A percentile compares a stretch with the other conserved stretches of the same genome.
These are phyloP conservation scores for Aureoboletus auriporus DNA, from an alignment of 768 basidiomycete species.

Conservation along the genomic window DNA sequence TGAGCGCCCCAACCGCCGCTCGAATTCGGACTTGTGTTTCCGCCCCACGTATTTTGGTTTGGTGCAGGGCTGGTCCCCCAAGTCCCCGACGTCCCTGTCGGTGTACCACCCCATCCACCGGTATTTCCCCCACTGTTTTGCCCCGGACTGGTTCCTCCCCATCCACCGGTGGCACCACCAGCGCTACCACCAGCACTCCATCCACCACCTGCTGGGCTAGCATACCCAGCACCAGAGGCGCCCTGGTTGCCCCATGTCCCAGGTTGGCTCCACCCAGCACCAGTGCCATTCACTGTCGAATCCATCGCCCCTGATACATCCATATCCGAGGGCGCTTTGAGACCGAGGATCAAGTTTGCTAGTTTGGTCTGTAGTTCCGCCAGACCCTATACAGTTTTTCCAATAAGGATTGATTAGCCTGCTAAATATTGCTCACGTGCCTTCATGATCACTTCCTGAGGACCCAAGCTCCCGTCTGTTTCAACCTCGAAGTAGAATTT, in stretches of 20 bases:
- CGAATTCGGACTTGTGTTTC: slow-evolving; percentile 29
- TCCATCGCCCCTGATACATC: slow-evolving; percentile 45
- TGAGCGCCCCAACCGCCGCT: slow-evolving; percentile 26
- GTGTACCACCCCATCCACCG: slow-evolving; percentile 25
- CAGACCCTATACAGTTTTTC: slow-evolving; percentile 51
- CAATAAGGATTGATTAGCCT: background rate
- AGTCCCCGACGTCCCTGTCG: slow-evolving; percentile 19
- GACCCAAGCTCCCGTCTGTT: slow-evolving; percentile 84
- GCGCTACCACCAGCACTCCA: slow-evolving; percentile 30
- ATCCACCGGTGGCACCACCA: slow-evolving; percentile 17
- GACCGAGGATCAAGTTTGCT: slow-evolving; percentile 71
- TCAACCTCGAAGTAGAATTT: slow-evolving; percentile 96
- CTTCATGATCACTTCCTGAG: slow-evolving; percentile 88
- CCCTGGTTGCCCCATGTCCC: slow-evolving; percentile 27
- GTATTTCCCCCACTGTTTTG: slow-evolving; percentile 20
- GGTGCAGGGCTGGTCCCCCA: slow-evolving; percentile 30
- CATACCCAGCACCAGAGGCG: slow-evolving; percentile 29
- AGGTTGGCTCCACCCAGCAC: slow-evolving; percentile 19
- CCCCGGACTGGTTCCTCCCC: slow-evolving; percentile 22
- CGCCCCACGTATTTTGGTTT: slow-evolving; percentile 35
- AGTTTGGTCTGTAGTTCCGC: slow-evolving; percentile 77
- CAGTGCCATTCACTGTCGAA: slow-evolving; percentile 20
- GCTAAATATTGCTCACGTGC: slow-evolving; percentile 32
- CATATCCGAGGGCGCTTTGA: slow-evolving; percentile 60
- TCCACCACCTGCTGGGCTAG: slow-evolving; percentile 28